A percentile compares a stretch with the other conserved stretches of the same genome.
Evolutionary conservation across 768 basidiomycete genomes (phyloP).

Genomic region (Pluteus cervinus): DNA sequence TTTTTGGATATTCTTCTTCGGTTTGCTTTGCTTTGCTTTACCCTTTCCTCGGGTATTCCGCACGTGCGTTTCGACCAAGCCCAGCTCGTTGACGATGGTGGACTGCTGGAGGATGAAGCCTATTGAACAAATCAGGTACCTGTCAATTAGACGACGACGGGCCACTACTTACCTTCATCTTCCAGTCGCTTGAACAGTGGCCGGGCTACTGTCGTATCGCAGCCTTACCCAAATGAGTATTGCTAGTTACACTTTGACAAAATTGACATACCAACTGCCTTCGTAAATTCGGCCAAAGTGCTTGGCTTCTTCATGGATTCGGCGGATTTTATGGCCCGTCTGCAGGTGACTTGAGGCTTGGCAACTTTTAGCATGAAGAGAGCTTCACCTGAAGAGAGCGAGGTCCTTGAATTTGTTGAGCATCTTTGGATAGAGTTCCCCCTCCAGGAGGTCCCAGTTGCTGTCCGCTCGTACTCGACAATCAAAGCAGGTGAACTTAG

Average conservation of each 20-base stretch:
- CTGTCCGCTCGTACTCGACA: constrained; percentile 64
- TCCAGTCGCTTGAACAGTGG: constrained; percentile 68
- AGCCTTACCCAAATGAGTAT: constrained; percentile 30
- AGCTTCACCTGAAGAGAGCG: constrained; percentile 57
- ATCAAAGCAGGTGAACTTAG: constrained; percentile 65
- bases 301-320: constrained; percentile 42
- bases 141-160: background rate
- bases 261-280: constrained; percentile 45
- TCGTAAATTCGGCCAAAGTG: constrained; percentile 48
- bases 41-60: constrained; percentile 32
- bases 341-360: constrained; percentile 15
- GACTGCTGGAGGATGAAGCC: constrained; percentile 56
- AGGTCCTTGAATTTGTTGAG: constrained; percentile 63
- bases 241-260: background rate
- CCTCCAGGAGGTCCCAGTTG: constrained; percentile 66
- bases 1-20: constrained; percentile 49
- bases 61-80: constrained; percentile 34
- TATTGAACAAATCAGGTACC: constrained; percentile 16
- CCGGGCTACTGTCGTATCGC: constrained; percentile 45
- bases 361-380: background rate
- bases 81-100: constrained; percentile 43
- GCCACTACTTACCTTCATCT: constrained; percentile 46
- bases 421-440: constrained; percentile 50
- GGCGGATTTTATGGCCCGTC: constrained; percentile 66
- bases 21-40: constrained; percentile 32